phyloP scores from a whole-genome alignment of 164 flowering plant species.

The Vitis labrusca region DNA sequence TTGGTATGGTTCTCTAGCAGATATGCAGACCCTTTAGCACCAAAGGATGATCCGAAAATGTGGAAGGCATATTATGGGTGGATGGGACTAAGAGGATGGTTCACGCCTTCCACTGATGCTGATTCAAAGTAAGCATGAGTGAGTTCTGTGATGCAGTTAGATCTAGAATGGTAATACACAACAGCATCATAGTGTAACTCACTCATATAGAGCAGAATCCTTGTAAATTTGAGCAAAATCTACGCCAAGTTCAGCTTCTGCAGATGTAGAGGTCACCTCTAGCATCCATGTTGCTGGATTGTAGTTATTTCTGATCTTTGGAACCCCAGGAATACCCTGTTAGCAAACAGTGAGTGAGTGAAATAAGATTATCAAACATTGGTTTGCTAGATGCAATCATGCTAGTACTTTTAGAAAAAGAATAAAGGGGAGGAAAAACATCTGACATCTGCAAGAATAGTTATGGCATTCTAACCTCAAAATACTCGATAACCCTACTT shows the following conservation, averaged over 20 bases:
- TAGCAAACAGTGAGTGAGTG: not conserved
- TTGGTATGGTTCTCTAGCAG: too few species aligned
- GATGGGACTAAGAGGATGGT: too few species aligned
- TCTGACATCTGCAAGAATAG: not conserved
- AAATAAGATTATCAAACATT: not conserved
- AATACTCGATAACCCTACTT: slow-evolving; percentile 50
- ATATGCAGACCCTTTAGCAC: too few species aligned
- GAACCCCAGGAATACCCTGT: slow-evolving; percentile 64
- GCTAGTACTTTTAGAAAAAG: not conserved
- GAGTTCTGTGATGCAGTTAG: too few species aligned
- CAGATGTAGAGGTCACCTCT: slow-evolving; percentile 64
- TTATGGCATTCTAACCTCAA: slow-evolving; percentile 43
- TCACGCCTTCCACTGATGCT: too few species aligned
- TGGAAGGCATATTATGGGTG: too few species aligned
- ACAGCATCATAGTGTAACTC: slow-evolving; percentile 21
- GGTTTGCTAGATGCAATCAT: not conserved
- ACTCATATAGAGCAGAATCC: slow-evolving; percentile 50
- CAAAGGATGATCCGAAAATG: too few species aligned
- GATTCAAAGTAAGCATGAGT: too few species aligned
- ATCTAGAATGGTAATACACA: not conserved
- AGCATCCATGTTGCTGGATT: slow-evolving; percentile 92
- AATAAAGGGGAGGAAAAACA: not conserved
- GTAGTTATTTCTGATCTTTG: slow-evolving; percentile 56
- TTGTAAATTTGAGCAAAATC: slow-evolving; percentile 61
- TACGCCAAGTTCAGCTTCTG: slow-evolving; percentile 56